Conservation (phyloP, 257 asterid species). For the Dorcoceras hygrometricum region DNA sequence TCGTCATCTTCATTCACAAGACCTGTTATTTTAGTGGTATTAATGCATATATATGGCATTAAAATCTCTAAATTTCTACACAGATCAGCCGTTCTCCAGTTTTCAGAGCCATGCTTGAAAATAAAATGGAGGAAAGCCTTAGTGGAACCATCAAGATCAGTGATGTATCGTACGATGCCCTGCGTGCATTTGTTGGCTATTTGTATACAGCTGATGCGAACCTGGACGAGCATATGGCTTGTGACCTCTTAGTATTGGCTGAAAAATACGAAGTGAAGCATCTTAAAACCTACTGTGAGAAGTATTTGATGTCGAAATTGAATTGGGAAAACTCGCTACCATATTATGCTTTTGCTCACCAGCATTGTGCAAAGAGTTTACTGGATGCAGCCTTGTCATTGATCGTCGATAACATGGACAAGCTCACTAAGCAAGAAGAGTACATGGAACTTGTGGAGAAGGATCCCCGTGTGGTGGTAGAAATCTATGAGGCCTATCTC, state of each 20-base stretch:
- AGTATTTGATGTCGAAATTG: constrained; percentile 61
- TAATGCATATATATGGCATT: too few relatives aligned
- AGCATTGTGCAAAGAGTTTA: constrained; percentile 62
- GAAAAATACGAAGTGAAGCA: constrained; percentile 85
- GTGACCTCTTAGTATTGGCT: constrained; percentile 74
- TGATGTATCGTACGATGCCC: constrained; percentile 76
- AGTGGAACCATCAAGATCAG: constrained; percentile 78
- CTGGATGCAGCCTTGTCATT: constrained; percentile 63
- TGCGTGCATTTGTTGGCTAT: constrained; percentile 65
- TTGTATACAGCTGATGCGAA: constrained; percentile 74
- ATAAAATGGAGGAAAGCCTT: constrained; percentile 76
- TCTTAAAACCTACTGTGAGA: constrained; percentile 74
- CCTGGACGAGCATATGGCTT: constrained; percentile 76
- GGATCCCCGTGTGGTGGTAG: constrained; percentile 78
- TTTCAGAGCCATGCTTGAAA: constrained; percentile 84
- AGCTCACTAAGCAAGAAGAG: constrained; percentile 67
- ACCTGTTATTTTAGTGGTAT: too few relatives aligned
- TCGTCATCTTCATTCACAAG: too few relatives aligned
- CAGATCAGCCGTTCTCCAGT: constrained; percentile 88
- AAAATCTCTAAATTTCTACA: constrained; percentile 9
- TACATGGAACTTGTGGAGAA: constrained; percentile 72
- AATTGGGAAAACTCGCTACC: constrained; percentile 75
- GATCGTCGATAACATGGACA: constrained; percentile 72
- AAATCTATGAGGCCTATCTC: constrained; percentile 69
- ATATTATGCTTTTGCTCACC: constrained; percentile 74